These are phyloP conservation scores for Aspergillus glaucus DNA, from an alignment of 2,329 filamentous ascomycete genomes.

Conservation along the genomic window DNA sequence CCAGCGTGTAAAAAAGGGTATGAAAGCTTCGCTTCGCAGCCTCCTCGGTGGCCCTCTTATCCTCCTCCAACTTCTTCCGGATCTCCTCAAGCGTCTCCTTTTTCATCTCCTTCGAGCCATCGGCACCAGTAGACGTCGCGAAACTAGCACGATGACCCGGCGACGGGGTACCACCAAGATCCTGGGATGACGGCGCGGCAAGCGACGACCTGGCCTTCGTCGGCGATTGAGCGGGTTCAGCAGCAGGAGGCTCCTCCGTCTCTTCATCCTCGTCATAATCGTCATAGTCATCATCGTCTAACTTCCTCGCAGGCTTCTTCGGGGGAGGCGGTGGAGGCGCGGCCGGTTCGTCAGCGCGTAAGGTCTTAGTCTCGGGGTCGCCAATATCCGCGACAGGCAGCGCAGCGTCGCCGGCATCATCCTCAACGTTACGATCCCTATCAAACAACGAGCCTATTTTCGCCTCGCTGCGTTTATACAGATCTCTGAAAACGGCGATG, in stretches of 20 bases:
- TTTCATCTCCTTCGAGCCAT: slow-evolving; percentile 50
- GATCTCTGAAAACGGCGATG: slow-evolving; percentile 65
- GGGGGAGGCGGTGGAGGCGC: slow-evolving; percentile 38
- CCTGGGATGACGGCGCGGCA: slow-evolving; percentile 44
- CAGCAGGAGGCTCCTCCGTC: slow-evolving; percentile 46
- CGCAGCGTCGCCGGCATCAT: slow-evolving; percentile 18
- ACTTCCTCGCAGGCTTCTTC: slow-evolving; percentile 63
- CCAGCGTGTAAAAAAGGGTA: slow-evolving; percentile 88
- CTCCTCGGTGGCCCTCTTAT: slow-evolving; percentile 83
- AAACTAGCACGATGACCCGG: slow-evolving; percentile 63
- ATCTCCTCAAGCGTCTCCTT: slow-evolving; percentile 74
- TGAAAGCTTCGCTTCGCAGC: slow-evolving; percentile 85
- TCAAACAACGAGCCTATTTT: slow-evolving; percentile 72
- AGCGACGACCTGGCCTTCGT: slow-evolving; percentile 46
- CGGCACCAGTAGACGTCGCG: slow-evolving; percentile 56
- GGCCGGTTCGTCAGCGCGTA: slow-evolving; percentile 46
- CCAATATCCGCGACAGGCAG: slow-evolving; percentile 47
- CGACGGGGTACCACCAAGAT: slow-evolving; percentile 57
- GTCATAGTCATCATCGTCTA: slow-evolving; percentile 70
- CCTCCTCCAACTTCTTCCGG: slow-evolving; percentile 86
- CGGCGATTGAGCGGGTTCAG: slow-evolving; percentile 37
- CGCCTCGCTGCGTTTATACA: slow-evolving; percentile 71
- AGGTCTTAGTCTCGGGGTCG: slow-evolving; percentile 18
- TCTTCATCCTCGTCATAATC: slow-evolving; percentile 59
- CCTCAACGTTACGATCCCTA: slow-evolving; percentile 28